Base-by-base conservation (phyloP, 768 basidiomycete species). In the Termitomyces sp. region DNA sequence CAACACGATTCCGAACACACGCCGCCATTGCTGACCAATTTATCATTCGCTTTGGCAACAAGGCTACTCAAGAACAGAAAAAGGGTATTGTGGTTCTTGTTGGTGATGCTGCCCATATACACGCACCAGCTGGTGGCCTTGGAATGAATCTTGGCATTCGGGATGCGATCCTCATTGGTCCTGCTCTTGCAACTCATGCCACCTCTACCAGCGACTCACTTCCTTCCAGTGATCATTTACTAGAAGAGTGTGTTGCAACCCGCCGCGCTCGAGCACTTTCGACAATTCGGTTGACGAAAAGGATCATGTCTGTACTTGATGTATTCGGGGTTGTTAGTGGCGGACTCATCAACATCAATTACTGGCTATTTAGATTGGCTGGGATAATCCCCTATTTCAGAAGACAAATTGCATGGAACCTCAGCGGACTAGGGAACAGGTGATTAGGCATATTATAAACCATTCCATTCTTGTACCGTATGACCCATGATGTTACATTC, bases 111-210 rank as follows among this genome's bases (percentile, higher is more conserved):
- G 81, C 81, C 31, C 78, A 73, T 57, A 75, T 82, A 43, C 82
- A 81, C 53, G 77, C 81, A 0, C 82, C 81, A 22, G 69, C 74
- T 6, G 82, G 81, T 1, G 82, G 82, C 1, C 80, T 81, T 51
- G 82, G 81, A 11, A 79, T 83, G 80, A 81, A 82, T 56, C 72
- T 83, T n/a, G 79, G 81, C 5, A 65, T 83, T n/a, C 73, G 80
- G 15, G 82, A 83, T 56, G 80, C 76, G 7, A 63, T 81, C 20
- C 67, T 69, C 45, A 71, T 82, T 3, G 80, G 74, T 5, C 70
- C 73, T n/a, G 72, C 62, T 7, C 63, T 83, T 38, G 63, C 65
- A 16, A 64, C 69, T n/a, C 76, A 77, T 52, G 45, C 56, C 13
- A 40, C 62, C 3, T 52, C 62, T 38, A 55, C 53, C 12, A 31